Percentiles rank a stretch among this genome's conserved stretches.
phyloP scores from a whole-genome alignment of 108 stramenopile species.

The Fistulifera solaris region DNA sequence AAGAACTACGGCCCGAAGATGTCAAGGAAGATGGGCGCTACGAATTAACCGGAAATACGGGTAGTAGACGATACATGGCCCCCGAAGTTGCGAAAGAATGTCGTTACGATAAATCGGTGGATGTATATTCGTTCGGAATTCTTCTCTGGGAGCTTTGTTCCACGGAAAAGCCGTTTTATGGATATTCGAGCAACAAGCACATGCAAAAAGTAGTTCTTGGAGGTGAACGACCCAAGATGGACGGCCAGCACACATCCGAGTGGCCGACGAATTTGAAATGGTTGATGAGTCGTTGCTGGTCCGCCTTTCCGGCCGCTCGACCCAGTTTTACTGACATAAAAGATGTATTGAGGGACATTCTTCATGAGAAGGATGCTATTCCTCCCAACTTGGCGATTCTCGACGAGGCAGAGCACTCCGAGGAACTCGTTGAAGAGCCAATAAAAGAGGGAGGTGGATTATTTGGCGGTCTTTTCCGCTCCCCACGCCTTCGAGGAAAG shows the following conservation, averaged over 20 bases:
- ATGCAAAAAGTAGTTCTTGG: slow-evolving; percentile 43
- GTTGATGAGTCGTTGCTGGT: slow-evolving; percentile 52
- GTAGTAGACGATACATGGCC: slow-evolving; percentile 29
- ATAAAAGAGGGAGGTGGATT: too few species aligned
- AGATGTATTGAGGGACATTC: slow-evolving; percentile 9
- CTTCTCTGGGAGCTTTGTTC: slow-evolving; percentile 54
- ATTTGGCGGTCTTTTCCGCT: too few species aligned
- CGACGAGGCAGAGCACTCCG: too few species aligned
- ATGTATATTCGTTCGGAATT: slow-evolving; percentile 71
- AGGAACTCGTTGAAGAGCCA: too few species aligned
- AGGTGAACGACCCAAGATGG: slow-evolving; percentile 49
- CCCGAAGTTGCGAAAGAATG: slow-evolving; percentile 28
- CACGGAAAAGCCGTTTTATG: slow-evolving; percentile 52
- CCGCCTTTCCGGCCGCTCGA: slow-evolving; percentile 26
- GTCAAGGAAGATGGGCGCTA: slow-evolving; percentile 26
- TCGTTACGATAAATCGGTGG: slow-evolving; percentile 48
- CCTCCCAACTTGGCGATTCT: not conserved
- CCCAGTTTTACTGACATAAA: slow-evolving; percentile 40
- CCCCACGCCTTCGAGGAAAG: too few species aligned
- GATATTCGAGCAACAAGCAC: slow-evolving; percentile 25
- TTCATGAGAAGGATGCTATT: slow-evolving; percentile 2
- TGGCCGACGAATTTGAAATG: slow-evolving; percentile 41
- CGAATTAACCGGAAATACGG: slow-evolving; percentile 54
- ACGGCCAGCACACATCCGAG: slow-evolving; percentile 21
- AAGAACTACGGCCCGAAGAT: slow-evolving; percentile 36